phyloP scores from a whole-genome alignment of 192 early-diverging fungal species.

The Podila verticillata region DNA sequence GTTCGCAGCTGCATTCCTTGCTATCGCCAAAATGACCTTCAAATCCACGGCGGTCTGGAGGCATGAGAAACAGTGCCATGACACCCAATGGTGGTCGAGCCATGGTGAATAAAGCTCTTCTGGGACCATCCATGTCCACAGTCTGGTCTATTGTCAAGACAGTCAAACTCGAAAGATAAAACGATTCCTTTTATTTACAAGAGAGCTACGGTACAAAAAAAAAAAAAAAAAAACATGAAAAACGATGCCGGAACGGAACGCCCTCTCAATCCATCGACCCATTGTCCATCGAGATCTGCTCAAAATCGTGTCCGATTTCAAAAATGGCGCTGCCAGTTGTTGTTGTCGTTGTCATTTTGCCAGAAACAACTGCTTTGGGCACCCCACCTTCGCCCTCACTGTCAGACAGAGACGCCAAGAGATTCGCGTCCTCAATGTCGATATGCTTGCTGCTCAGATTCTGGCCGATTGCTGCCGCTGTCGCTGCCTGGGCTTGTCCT shows the following conservation, averaged over 20 bases:
- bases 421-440: neutral
- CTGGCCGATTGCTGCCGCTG: constrained; percentile 3
- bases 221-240: too few species aligned
- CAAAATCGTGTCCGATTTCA: constrained; percentile 22
- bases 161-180: too few species aligned
- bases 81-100: too few species aligned
- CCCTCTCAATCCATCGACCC: neutral
- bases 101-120: too few species aligned
- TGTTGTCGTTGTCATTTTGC: neutral
- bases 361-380: neutral
- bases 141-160: too few species aligned
- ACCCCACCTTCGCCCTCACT: neutral
- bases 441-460: neutral
- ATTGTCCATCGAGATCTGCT: constrained; percentile 38
- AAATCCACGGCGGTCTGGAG: too few species aligned
- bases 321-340: neutral
- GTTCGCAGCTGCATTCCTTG: too few species aligned
- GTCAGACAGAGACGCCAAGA: neutral
- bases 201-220: too few species aligned
- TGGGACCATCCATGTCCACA: too few species aligned
- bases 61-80: too few species aligned
- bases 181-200: too few species aligned
- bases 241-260: neutral
- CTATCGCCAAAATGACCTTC: too few species aligned
- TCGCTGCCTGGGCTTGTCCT: neutral